Base-by-base conservation (phyloP, 495 filamentous ascomycete genomes). In the Emericellopsis terricola region DNA sequence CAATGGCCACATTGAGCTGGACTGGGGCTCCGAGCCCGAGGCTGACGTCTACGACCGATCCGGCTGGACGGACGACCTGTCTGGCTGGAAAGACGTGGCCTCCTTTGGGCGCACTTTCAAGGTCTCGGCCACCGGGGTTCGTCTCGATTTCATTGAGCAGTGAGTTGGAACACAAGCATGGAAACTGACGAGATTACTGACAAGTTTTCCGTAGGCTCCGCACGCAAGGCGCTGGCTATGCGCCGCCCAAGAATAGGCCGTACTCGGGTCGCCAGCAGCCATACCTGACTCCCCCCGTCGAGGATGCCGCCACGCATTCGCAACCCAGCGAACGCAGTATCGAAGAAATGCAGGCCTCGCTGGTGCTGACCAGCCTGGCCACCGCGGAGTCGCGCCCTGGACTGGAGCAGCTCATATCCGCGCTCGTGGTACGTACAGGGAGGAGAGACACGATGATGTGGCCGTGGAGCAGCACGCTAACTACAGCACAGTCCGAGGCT, bases 1-100 rank as follows among this genome's bases (percentile, higher is more conserved):
- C 53, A 78, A 81, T 39, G 83, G 85, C 15, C 56, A 73, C 42
- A 77, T 92, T 43, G 84, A 93, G 31, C 58, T 91, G 15, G 72
- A 76, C 23, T 59, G 74, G 27, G 71, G 79, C 15, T 64, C 69
- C 24, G 68, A 74, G 33, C 57, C 54, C 3, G 65, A 69, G 26
- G 68, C 73, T 31, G 56, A 55, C 3, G 41, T 50, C 8, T 45
- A 49, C 14, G 23, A 26, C 23, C 6, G 11, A 26, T 26, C 23
- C 11, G 23, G 23, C 6, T n/a, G n/a, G n/a, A n/a, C n/a, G n/a
- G n/a, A n/a, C n/a, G n/a, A n/a, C n/a, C n/a, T n/a, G n/a, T 44
- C 41, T 3, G 52, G 52, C 20, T 64, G 60, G 62, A 49, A 46
- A 20, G 44, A 55, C 21, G 30, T 55, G 19, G 51, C 50, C 23